Conservation (phyloP, 1,139 yeast species). For the Suhomyces taliae region DNA sequence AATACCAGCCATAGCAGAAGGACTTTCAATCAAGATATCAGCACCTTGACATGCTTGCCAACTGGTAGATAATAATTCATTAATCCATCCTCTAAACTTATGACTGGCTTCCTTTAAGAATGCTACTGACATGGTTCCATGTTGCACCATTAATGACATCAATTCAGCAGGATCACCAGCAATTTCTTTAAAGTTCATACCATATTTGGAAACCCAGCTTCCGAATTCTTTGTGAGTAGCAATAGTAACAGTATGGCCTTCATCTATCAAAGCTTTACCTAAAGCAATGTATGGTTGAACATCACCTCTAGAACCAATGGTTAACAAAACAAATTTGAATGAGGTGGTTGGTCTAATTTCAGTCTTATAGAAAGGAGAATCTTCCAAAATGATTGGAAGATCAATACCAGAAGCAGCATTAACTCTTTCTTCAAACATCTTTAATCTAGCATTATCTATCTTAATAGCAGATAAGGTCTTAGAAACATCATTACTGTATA, state of each 20-base stretch:
- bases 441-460: conserved; percentile 52
- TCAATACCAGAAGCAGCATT: conserved; percentile 60
- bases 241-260: conserved; percentile 82
- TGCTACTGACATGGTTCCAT: conserved; percentile 82
- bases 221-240: conserved; percentile 84
- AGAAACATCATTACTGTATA: conserved; percentile 6
- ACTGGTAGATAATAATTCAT: conserved; percentile 62
- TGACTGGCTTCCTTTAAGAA: conserved; percentile 80
- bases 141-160: conserved; percentile 90
- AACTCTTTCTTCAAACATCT: conserved; percentile 62
- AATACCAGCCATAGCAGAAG: conserved; percentile 93
- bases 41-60: conserved; percentile 87
- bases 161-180: conserved; percentile 94
- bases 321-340: conserved; percentile 66
- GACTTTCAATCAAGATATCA: conserved; percentile 86
- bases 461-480: conserved; percentile 22
- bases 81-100: conserved; percentile 79
- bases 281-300: conserved; percentile 94
- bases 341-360: conserved; percentile 53
- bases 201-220: conserved; percentile 69
- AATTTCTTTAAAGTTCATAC: conserved; percentile 65
- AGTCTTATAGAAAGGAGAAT: conserved; percentile 56
- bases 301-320: conserved; percentile 95
- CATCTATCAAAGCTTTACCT: conserved; percentile 72
- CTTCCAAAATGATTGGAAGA: conserved; percentile 66